Base-by-base conservation (phyloP, 352 stramenopile species). In the Thalassiosira hispida region DNA sequence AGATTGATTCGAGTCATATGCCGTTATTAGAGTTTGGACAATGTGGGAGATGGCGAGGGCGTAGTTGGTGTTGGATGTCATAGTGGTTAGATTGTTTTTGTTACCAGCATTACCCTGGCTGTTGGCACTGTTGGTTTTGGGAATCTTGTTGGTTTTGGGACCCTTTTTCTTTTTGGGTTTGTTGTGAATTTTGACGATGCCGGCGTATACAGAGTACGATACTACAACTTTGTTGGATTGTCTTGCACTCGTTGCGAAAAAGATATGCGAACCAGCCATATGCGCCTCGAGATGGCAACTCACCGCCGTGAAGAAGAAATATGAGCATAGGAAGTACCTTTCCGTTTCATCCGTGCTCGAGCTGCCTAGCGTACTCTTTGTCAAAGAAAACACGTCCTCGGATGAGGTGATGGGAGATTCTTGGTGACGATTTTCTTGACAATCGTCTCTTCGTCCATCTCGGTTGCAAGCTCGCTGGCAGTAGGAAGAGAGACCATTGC, bases 11-110 rank as follows among this genome's bases (percentile, higher is more conserved):
- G 84, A 79, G 68, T 98, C 94, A 74, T 97, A 98, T 2, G 95
- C 95, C 20, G 88, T 79, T 46, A 98, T 97, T 16, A 98, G 81
- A 53, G 94, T 93, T 66, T 96, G 92, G 12, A 98, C 95, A 69
- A 98, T 97, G 63, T 94, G 91, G 3, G 94, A 92, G 56, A 98
- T 93, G 47, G 94, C 94, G 14, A 93, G 75, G 16, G 90, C 87
- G 75, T 95, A 93, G 52, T 77, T 78, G 25, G 75, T 78, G 63
- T 77, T 82, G 63, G 62, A 79, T 35, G 57, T 69, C 46, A 75
- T 80, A 12, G 52, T 23, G 22, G 57, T 59, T 11, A 62, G 46
- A 42, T 74, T 62, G 38, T 55, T 74, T 38, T 25, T 61, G 9
- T 60, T 51, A 49, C 6, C 49, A 40, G 35, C 66, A 14, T 60